Conservation (phyloP, 2,329 filamentous ascomycete genomes). For the Ophiocordyceps sinensis region DNA sequence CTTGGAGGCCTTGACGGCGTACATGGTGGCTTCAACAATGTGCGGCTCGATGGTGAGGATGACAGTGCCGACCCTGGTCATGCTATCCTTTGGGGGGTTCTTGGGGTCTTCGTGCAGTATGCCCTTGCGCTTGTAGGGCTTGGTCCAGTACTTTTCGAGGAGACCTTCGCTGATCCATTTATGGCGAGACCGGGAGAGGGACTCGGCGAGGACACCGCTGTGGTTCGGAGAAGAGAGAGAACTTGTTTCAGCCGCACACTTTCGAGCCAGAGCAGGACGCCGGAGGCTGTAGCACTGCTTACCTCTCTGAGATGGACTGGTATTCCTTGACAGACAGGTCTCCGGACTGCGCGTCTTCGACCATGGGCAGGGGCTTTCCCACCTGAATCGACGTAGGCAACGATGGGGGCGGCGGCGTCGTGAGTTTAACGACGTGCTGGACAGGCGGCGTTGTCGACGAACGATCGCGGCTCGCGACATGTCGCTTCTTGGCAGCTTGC, state of each 20-base stretch:
- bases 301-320: conserved; percentile 63
- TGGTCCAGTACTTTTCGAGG: conserved; percentile 67
- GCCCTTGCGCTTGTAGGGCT: conserved; percentile 54
- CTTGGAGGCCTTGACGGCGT: conserved; percentile 52
- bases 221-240: conserved; percentile 2
- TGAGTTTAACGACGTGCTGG: conserved; percentile 20
- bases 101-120: conserved; percentile 47
- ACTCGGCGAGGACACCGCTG: conserved; percentile 63
- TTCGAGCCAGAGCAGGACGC: too few species aligned
- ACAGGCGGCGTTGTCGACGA: conserved; percentile 30
- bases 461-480: conserved; percentile 37
- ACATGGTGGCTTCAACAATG: conserved; percentile 63
- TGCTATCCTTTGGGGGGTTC: conserved; percentile 55
- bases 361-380: conserved; percentile 56
- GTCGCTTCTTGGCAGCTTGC: conserved; percentile 44
- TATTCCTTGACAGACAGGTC: conserved; percentile 51
- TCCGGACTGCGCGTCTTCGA: conserved; percentile 50
- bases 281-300: conserved; percentile 3
- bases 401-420: conserved; percentile 19
- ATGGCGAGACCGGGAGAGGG: conserved; percentile 56
- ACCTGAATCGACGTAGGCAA: conserved; percentile 50
- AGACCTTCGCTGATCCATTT: conserved; percentile 60
- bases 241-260: neutral
- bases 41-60: conserved; percentile 69
- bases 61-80: conserved; percentile 59